Base-by-base conservation (phyloP, 148 eudicot genomes). In the Fagopyrum tataricum region DNA sequence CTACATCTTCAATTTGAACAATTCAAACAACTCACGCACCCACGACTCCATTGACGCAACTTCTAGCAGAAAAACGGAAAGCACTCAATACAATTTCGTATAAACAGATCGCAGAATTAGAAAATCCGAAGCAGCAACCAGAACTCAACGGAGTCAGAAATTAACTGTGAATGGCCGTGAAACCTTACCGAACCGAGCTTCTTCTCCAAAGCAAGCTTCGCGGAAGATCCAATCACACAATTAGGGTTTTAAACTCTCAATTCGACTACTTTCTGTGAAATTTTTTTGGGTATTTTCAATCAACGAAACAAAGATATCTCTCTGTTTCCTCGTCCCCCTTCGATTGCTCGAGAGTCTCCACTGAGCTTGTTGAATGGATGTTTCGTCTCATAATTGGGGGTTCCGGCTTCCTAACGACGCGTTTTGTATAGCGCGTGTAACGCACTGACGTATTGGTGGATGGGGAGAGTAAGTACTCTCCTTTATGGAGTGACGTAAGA, bases 321-420 rank as follows among this genome's bases (percentile, higher is more conserved):
- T 31, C 21, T 20, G 9, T n/a, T 39, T 64, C 44, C 17, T 64
- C 10, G 7, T 43, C 69, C 69, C 39, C 39, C 43, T 64, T 43
- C 69, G 69, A 43, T 39, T 20, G 69, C 18, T 64, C 17, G 12
- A 64, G 69, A 64, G 69, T 62, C 44, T 59, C 40, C 66, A 64
- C 69, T 64, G 69, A 64, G 69, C 69, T 64, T 64, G 10, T 64
- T 64, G 43, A 64, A 64, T 64, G 44, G 18, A 14, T 15, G 43
- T 64, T 64, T 64, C 44, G 20, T 31, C 44, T 64, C 69, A 64
- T 64, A 64, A 64, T 64, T 64, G 69, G 43, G 69, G 69, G 39
- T 15, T 64, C 43, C 44, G 69, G 18, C 43, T 13, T 64, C 20
- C 4, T 4, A 20, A 37, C 43, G 20, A 64, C 69, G 69, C 69